Evolutionary conservation across 2,329 filamentous ascomycete species (phyloP), one percentile per base, ranked within the genome.

Genomic region (Zarea fungicola): DNA sequence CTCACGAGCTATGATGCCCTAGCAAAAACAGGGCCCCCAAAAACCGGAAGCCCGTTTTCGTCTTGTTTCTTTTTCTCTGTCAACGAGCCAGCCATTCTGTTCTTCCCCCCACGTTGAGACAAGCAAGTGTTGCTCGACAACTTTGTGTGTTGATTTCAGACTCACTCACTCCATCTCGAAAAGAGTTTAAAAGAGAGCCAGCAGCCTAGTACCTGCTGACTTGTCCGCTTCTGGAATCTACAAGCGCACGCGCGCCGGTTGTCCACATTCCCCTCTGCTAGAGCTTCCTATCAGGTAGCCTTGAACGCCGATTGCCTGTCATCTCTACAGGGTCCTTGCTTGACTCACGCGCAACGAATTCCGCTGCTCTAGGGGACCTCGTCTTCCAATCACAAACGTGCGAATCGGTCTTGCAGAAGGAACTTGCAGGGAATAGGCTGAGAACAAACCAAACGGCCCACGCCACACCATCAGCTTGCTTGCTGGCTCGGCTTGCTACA

Each of bases 1-100:
- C 28, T 22, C 19, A 48, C 28, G 35, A n/a, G 10, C 25, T 32
- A 48, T 25, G 35, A 41, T 41, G 45, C 45, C 45, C 45, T 48
- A 48, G 25, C 16, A 31, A 41, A 37, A 47, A 39, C 25, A 18
- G 22, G 29, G 26, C 36, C 36, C 23, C 29, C 13, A 25, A 26
- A 22, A 34, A 32, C 34, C 25, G 26, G 36, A 34, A 34, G 13
- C n/a, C 22, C 36, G 45, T 35, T 16, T 19, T 37, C 23, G 7
- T 29, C 26, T 7, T 29, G 26, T 7, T 7, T 7, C 6, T 46
- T 14, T 31, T 21, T 37, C 19, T 26, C 45, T 35, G 41, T 36
- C 39, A 31, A n/a, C 5, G 18, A 22, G 22, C n/a, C 14, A 3
- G 14, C 7, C n/a, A 10, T 28, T n/a, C 25, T 13, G 21, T 36